phyloP scores from a whole-genome alignment of 345 rosid species.

The Citrus cavaleriei region DNA sequence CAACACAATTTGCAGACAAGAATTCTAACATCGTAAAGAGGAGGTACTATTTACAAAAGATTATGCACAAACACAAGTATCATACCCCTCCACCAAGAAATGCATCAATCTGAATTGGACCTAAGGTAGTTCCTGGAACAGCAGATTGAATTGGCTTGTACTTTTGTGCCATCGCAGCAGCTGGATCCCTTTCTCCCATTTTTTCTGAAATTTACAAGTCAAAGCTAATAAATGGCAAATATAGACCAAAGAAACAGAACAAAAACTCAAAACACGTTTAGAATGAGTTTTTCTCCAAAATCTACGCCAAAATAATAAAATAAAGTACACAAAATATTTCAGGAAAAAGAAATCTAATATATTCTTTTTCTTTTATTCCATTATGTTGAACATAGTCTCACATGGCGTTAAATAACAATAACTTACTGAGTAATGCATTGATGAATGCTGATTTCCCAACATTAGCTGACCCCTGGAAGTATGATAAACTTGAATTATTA shows the following conservation, averaged over 20 bases:
- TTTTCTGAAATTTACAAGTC: conserved; percentile 40
- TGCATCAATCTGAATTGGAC: conserved; percentile 88
- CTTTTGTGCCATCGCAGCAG: conserved; percentile 83
- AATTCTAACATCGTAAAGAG: neutral
- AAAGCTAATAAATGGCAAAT: neutral
- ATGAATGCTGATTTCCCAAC: conserved; percentile 99
- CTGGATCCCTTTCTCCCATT: conserved; percentile 85
- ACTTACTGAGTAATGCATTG: conserved; percentile 87
- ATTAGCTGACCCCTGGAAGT: conserved; percentile 83
- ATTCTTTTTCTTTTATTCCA: neutral
- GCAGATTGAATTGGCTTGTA: conserved; percentile 94
- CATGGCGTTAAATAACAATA: conserved; percentile 1
- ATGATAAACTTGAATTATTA: conserved; percentile 9
- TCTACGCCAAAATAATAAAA: neutral
- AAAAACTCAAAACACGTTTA: neutral
- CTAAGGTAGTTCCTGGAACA: conserved; percentile 97
- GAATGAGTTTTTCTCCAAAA: neutral
- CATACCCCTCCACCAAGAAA: conserved; percentile 92
- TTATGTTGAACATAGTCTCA: neutral
- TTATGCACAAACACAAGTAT: conserved; percentile 13
- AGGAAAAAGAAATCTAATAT: neutral
- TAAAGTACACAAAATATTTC: neutral
- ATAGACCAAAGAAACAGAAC: neutral
- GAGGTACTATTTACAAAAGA: conserved; percentile 3
- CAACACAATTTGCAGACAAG: neutral